A percentile compares a stretch with the other conserved stretches of the same genome.
These are phyloP conservation scores for Aspergillus olivimuriae DNA, from an alignment of 495 filamentous ascomycete species.

Conservation along the genomic window DNA sequence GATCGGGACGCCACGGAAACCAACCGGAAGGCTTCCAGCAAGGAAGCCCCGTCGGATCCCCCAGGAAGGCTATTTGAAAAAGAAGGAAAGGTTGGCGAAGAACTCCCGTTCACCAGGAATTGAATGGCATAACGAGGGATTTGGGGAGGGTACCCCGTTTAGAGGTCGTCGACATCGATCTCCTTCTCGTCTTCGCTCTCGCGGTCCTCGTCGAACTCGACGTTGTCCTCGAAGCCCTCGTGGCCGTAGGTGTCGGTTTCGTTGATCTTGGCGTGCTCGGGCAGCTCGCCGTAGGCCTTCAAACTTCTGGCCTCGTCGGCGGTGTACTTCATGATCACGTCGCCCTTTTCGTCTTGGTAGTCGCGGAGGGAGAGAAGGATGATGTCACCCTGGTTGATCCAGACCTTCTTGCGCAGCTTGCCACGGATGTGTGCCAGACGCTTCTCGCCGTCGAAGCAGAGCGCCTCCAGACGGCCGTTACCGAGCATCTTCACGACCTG, in stretches of 20 bases:
- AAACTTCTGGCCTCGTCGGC: slow-evolving; percentile 93
- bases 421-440: slow-evolving; percentile 54
- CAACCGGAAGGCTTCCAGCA: background rate
- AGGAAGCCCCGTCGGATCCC: background rate
- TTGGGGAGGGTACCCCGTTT: slow-evolving; percentile 22
- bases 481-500: slow-evolving; percentile 99
- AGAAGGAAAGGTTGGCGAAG: slow-evolving; percentile 3
- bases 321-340: slow-evolving; percentile 98
- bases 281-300: slow-evolving; percentile 94
- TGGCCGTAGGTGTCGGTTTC: slow-evolving; percentile 90
- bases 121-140: slow-evolving; percentile 26
- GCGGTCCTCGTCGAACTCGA: slow-evolving; percentile 56
- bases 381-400: slow-evolving; percentile 99
- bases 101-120: slow-evolving; percentile 28
- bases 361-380: slow-evolving; percentile 94
- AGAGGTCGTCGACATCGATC: slow-evolving; percentile 56
- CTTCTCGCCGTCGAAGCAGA: slow-evolving; percentile 90
- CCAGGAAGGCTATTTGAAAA: slow-evolving; percentile 1
- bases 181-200: slow-evolving; percentile 53
- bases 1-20: background rate
- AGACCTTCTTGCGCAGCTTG: slow-evolving; percentile 97
- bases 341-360: slow-evolving; percentile 98
- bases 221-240: slow-evolving; percentile 53
- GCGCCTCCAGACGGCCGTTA: slow-evolving; percentile 92
- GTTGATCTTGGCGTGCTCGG: slow-evolving; percentile 98